phyloP scores from a whole-genome alignment of 495 filamentous ascomycete genomes.

The Neurospora pannonica region DNA sequence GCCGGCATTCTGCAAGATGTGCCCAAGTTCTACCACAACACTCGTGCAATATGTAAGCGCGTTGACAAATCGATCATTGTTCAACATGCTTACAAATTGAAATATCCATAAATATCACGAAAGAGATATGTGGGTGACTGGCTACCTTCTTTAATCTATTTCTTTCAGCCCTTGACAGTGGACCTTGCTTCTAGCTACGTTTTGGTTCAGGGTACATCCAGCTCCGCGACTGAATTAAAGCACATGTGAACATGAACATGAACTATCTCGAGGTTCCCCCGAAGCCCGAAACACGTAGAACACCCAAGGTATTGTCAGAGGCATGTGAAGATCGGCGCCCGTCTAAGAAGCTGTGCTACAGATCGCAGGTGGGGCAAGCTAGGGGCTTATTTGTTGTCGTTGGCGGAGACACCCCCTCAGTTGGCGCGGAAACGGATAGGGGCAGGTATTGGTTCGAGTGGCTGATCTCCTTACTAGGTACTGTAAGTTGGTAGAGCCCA shows the following conservation, averaged over 20 bases:
- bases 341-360: background rate
- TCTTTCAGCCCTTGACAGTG: background rate
- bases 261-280: background rate
- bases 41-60: background rate
- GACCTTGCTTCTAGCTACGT: background rate
- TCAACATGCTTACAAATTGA: background rate
- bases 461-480: background rate
- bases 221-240: background rate
- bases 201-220: background rate
- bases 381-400: background rate
- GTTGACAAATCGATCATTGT: background rate
- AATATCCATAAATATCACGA: background rate
- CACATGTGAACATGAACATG: background rate
- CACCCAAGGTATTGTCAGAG: background rate
- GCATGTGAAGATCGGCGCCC: background rate
- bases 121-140: background rate
- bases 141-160: background rate
- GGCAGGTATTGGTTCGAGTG: background rate
- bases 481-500: background rate
- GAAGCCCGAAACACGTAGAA: background rate
- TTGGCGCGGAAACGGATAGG: background rate
- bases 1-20: background rate
- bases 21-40: background rate
- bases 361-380: background rate
- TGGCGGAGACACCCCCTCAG: background rate